These are phyloP conservation scores for Jaltomata sinuosa DNA, from an alignment of 257 asterid genomes.

Conservation along the genomic window DNA sequence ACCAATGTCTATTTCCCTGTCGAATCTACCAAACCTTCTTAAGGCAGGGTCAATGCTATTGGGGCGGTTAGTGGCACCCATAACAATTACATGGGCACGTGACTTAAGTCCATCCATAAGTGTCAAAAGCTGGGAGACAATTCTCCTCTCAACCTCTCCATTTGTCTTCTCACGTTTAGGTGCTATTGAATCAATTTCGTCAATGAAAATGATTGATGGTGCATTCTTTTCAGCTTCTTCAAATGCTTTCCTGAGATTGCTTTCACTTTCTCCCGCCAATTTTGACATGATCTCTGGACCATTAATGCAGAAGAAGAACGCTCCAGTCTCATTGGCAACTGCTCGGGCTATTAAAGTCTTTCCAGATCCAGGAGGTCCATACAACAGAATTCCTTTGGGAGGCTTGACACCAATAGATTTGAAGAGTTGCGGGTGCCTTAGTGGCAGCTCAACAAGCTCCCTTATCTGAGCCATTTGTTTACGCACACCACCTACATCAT, in stretches of 20 bases:
- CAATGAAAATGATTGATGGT: constrained; percentile 79
- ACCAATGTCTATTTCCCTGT: constrained; percentile 86
- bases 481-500: constrained; percentile 91
- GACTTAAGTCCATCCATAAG: constrained; percentile 91
- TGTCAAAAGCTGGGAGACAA: constrained; percentile 91
- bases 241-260: constrained; percentile 89
- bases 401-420: constrained; percentile 87
- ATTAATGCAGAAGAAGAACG: constrained; percentile 81
- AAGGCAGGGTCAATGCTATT: constrained; percentile 92
- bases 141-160: constrained; percentile 94
- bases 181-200: constrained; percentile 86
- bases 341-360: constrained; percentile 87
- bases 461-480: constrained; percentile 91
- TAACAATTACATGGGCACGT: constrained; percentile 84
- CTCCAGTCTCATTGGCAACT: constrained; percentile 92
- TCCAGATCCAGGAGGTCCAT: constrained; percentile 93
- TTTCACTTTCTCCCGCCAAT: constrained; percentile 91
- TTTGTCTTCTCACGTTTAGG: constrained; percentile 89
- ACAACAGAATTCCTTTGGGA: constrained; percentile 72
- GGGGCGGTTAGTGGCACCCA: constrained; percentile 90
- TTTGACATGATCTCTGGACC: constrained; percentile 94
- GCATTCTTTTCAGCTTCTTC: constrained; percentile 96
- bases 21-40: constrained; percentile 90
- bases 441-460: constrained; percentile 78
- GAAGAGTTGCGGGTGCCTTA: constrained; percentile 85